These are phyloP conservation scores for Quercus ilex DNA, from an alignment of 306 rosid species.

Conservation along the genomic window DNA sequence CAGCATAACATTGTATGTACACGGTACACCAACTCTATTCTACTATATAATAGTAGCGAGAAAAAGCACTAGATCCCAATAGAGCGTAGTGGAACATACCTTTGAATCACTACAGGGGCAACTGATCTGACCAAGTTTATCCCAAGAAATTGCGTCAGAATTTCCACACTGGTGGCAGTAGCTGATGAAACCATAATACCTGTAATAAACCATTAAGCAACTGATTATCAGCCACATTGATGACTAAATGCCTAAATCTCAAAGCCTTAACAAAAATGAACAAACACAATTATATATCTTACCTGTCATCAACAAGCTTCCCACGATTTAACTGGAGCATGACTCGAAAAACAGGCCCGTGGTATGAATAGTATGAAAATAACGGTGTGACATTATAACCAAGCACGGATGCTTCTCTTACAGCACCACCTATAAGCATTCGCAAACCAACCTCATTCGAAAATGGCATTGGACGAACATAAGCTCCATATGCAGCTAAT, in stretches of 20 bases:
- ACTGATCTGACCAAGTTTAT: constrained; percentile 64
- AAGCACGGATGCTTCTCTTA: constrained; percentile 75
- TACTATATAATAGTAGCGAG: neutral
- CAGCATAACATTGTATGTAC: neutral
- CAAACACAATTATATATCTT: neutral
- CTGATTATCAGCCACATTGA: neutral
- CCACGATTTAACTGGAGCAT: constrained; percentile 74
- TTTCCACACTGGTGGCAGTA: constrained; percentile 73
- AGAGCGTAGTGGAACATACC: constrained; percentile 37
- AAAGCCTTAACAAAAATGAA: neutral
- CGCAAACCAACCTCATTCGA: constrained; percentile 86
- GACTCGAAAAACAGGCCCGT: constrained; percentile 90
- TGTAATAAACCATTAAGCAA: constrained; percentile 14
- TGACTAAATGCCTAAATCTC: neutral
- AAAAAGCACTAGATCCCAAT: neutral
- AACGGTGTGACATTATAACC: constrained; percentile 76
- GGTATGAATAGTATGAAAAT: constrained; percentile 78
- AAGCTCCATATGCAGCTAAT: constrained; percentile 96
- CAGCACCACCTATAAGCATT: constrained; percentile 97
- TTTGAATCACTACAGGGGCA: constrained; percentile 63
- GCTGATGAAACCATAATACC: constrained; percentile 75
- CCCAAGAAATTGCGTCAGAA: constrained; percentile 74
- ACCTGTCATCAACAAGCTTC: constrained; percentile 68
- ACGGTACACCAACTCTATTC: too few relatives aligned
- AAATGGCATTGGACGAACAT: constrained; percentile 80